These are phyloP conservation scores for Golovinomyces cichoracearum DNA, from an alignment of 2,329 filamentous ascomycete genomes.

Conservation along the genomic window DNA sequence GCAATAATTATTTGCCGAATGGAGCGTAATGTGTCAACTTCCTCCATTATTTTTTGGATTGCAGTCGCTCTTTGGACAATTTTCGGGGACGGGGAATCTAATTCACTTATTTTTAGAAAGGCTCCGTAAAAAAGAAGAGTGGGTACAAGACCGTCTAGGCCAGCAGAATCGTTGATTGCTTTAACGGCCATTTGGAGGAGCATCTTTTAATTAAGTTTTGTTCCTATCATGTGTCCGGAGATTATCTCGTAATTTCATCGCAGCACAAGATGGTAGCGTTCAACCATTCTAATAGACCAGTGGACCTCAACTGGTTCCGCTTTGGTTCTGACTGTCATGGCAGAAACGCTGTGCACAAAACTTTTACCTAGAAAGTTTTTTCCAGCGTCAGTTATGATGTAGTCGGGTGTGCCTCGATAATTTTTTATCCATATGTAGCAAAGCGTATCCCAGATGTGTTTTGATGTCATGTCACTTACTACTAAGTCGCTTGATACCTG, in stretches of 20 bases:
- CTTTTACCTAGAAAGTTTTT: not conserved
- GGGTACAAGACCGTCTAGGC: not conserved
- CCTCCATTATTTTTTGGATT: constrained; percentile 3
- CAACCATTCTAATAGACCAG: not conserved
- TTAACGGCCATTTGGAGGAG: not conserved
- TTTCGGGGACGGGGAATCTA: not conserved
- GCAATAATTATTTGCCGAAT: constrained; percentile 1
- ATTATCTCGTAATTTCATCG: not conserved
- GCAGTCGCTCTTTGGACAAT: not conserved
- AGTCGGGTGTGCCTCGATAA: not conserved
- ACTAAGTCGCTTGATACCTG: not conserved
- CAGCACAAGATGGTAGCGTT: not conserved
- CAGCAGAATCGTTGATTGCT: not conserved
- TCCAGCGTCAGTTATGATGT: not conserved
- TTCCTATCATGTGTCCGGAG: not conserved
- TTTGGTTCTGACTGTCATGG: not conserved
- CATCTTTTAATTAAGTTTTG: not conserved
- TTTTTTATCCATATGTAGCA: not conserved
- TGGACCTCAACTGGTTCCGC: not conserved
- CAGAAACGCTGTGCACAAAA: not conserved
- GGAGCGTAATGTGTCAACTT: constrained; percentile 1
- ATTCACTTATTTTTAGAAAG: not conserved
- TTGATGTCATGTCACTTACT: not conserved
- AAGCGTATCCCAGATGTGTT: not conserved
- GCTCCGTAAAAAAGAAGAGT: not conserved